These are phyloP conservation scores for Colletotrichum magnum DNA, from an alignment of 2,329 filamentous ascomycete genomes.

Conservation along the genomic window DNA sequence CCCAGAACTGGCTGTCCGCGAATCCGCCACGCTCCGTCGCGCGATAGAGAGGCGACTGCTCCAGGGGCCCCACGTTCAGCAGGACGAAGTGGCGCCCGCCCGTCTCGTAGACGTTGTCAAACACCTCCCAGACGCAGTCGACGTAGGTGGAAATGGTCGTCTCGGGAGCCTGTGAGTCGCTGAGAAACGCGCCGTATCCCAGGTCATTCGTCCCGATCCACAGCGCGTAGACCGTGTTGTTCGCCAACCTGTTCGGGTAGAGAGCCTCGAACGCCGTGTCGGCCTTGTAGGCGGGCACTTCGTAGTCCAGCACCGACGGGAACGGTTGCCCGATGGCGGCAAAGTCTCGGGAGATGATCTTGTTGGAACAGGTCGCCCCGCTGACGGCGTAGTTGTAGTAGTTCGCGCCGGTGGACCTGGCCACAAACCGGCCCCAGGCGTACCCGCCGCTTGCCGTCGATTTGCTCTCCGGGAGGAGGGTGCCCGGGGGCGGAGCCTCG, in stretches of 20 bases:
- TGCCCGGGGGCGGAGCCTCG: slow-evolving; percentile 73
- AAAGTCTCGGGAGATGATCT: slow-evolving; percentile 71
- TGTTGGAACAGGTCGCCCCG: slow-evolving; percentile 81
- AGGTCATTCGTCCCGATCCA: slow-evolving; percentile 90
- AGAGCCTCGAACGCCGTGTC: slow-evolving; percentile 61
- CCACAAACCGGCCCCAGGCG: slow-evolving; percentile 78
- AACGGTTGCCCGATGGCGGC: slow-evolving; percentile 66
- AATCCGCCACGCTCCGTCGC: slow-evolving; percentile 58
- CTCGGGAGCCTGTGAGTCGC: slow-evolving; percentile 71
- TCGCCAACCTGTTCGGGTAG: slow-evolving; percentile 59
- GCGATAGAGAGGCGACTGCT: slow-evolving; percentile 78
- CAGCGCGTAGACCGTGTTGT: slow-evolving; percentile 79
- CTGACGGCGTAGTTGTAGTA: slow-evolving; percentile 79
- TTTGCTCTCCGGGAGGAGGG: slow-evolving; percentile 60
- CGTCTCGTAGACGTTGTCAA: slow-evolving; percentile 74
- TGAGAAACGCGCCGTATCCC: slow-evolving; percentile 75
- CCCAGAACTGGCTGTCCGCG: slow-evolving; percentile 61
- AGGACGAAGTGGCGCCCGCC: slow-evolving; percentile 81
- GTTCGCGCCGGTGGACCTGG: slow-evolving; percentile 68
- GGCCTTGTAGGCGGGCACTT: slow-evolving; percentile 69
- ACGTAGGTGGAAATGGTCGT: slow-evolving; percentile 76
- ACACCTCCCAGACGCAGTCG: slow-evolving; percentile 75
- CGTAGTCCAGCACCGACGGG: slow-evolving; percentile 74
- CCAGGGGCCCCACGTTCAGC: slow-evolving; percentile 77
- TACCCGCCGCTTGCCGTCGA: slow-evolving; percentile 75